Percentiles rank a stretch among this genome's conserved stretches.
These are phyloP conservation scores for Prunus mongolica DNA, from an alignment of 306 rosid genomes.

Conservation along the genomic window DNA sequence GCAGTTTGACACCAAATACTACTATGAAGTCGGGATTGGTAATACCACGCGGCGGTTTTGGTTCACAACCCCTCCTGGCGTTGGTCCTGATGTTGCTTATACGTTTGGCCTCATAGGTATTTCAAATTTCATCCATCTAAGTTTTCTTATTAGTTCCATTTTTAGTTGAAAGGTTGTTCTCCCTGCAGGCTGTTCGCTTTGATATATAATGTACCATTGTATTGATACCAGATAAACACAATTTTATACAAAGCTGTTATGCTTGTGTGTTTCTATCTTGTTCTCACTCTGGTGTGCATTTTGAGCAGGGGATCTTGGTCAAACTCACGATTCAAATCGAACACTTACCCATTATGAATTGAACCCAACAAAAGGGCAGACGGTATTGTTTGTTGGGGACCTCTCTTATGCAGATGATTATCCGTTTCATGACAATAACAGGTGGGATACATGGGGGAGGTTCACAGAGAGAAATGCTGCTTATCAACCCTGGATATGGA, in stretches of 20 bases:
- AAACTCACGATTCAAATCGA: conserved; percentile 52
- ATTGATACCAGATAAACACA: too few relatives aligned
- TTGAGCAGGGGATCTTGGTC: conserved; percentile 78
- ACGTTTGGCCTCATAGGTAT: conserved; percentile 75
- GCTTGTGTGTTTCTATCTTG: background rate
- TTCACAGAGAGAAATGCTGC: conserved; percentile 64
- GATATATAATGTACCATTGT: background rate
- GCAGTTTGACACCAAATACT: conserved; percentile 68
- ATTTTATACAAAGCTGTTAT: background rate
- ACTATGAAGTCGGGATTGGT: conserved; percentile 59
- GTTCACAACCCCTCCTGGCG: conserved; percentile 63
- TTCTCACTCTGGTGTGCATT: background rate
- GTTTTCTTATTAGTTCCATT: too few relatives aligned
- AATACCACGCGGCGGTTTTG: conserved; percentile 45
- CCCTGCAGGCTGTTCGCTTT: too few relatives aligned
- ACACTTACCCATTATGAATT: conserved; percentile 61
- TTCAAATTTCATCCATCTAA: background rate
- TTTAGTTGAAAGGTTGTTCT: too few relatives aligned
- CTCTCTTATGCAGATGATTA: conserved; percentile 71
- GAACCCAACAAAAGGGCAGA: conserved; percentile 46
- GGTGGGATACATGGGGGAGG: conserved; percentile 89
- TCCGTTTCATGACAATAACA: conserved; percentile 57
- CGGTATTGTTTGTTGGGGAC: conserved; percentile 51
- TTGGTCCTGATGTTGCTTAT: conserved; percentile 71
- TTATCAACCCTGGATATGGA: conserved; percentile 81